These are phyloP conservation scores for Kandelia obovata DNA, from an alignment of 345 rosid genomes.

Conservation along the genomic window DNA sequence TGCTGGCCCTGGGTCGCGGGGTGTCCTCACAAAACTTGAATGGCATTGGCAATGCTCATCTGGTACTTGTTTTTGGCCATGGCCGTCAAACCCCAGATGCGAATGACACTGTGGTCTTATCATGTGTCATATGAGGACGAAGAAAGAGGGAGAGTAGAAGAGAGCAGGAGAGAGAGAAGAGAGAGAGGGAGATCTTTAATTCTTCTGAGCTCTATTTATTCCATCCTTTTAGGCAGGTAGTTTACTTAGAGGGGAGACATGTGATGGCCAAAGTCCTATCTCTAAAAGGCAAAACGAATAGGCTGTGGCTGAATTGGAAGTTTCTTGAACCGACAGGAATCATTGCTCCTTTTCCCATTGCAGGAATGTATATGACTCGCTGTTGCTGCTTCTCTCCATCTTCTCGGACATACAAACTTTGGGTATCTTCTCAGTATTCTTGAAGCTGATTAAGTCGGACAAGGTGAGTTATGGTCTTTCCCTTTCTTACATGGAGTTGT, in stretches of 20 bases:
- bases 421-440: conserved; percentile 16
- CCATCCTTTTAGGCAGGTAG: conserved; percentile 34
- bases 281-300: conserved; percentile 23
- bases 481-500: conserved; percentile 18
- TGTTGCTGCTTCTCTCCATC: conserved; percentile 9
- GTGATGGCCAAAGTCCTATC: conserved; percentile 39
- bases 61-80: conserved; percentile 68
- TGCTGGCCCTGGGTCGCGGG: conserved; percentile 67
- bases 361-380: background rate
- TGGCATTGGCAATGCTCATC: conserved; percentile 51
- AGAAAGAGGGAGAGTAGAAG: background rate
- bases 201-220: conserved; percentile 26
- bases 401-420: conserved; percentile 1
- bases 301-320: conserved; percentile 7
- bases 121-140: conserved; percentile 22
- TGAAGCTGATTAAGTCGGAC: conserved; percentile 37
- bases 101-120: conserved; percentile 42
- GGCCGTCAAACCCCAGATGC: conserved; percentile 51
- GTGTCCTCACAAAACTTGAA: conserved; percentile 62
- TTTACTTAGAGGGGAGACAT: conserved; percentile 48
- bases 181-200: conserved; percentile 20
- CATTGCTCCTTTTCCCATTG: conserved; percentile 6
- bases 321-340: conserved; percentile 6
- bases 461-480: conserved; percentile 11
- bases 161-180: conserved; percentile 6